Evolutionary conservation across 192 early-diverging fungal species (phyloP).

Genomic region (Entomortierella lignicola): DNA sequence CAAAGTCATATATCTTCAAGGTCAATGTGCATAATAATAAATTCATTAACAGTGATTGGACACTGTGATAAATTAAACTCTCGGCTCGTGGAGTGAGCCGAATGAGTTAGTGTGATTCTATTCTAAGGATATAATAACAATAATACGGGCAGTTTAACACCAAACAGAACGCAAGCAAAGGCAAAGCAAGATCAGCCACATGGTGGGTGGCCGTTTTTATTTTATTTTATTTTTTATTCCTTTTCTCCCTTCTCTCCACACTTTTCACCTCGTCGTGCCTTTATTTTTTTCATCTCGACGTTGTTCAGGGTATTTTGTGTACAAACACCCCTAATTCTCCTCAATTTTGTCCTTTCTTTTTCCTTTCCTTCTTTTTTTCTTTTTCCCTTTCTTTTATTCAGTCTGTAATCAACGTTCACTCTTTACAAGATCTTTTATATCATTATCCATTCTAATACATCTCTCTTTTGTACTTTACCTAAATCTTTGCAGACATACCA

Average conservation of each 20-base stretch:
- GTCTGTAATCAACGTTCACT: neutral
- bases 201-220: no score
- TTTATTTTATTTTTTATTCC: no score
- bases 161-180: no score
- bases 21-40: neutral
- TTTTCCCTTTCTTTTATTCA: neutral
- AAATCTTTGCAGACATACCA: neutral
- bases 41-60: neutral
- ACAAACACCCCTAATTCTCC: neutral
- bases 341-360: neutral
- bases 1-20: no score
- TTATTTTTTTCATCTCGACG: neutral
- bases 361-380: neutral
- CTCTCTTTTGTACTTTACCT: neutral
- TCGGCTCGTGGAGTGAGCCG: slow-evolving; percentile 21
- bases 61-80: neutral
- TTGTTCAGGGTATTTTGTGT: neutral
- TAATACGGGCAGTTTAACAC: no score
- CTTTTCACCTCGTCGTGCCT: no score
- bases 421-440: neutral
- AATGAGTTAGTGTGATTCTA: neutral
- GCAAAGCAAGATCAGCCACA: no score
- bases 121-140: neutral
- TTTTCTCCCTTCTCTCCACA: no score
- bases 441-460: neutral